Base-by-base conservation (phyloP, 345 rosid species). In the Lagerstroemia speciosa region DNA sequence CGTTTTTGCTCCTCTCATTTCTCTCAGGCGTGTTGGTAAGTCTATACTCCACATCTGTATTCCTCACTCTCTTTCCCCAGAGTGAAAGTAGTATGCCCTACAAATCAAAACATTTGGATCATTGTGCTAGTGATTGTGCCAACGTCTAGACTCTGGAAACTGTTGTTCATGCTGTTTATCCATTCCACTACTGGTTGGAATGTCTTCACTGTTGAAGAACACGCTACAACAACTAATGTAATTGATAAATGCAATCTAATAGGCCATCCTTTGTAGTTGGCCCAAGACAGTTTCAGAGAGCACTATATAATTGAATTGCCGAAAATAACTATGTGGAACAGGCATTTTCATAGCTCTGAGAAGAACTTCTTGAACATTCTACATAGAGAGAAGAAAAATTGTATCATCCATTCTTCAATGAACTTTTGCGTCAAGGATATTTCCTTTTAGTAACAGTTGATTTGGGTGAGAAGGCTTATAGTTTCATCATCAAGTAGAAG, bases 1-100 rank as follows among this genome's bases (percentile, higher is more conserved):
- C 30, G 87, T 87, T 61, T 82, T 85, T 37, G 76, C 77, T 64
- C 93, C 90, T 53, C 86, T 87, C 50, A 74, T 85, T 73, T 87
- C 85, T 3, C 80, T 85, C 72, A 85, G 81, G 69, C 85, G 85
- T 34, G 84, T 87, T 24, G 93, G 93, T 87, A 72, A 68, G 78
- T 27, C 65, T 7, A 15, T n/a, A 22, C 16, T 26, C 24, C 8
- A 24, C 27, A 34, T 19, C 5, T n/a, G n/a, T 10, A 15, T 29
- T 62, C 36, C 38, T 58, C 6, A 6, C 20, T 62, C 5, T 30
- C 32, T 58, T 58, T 22, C 9, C 32, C 32, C 4, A 31, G 15
- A 58, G n/a, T 58, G 8, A 0, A 26, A 15, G 26, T 64, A 26
- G n/a, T n/a, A n/a, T n/a, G n/a, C 46, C 15, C 26, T 36, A 26